These are phyloP conservation scores for Begonia peltatifolia DNA, from an alignment of 306 rosid genomes.

Conservation along the genomic window DNA sequence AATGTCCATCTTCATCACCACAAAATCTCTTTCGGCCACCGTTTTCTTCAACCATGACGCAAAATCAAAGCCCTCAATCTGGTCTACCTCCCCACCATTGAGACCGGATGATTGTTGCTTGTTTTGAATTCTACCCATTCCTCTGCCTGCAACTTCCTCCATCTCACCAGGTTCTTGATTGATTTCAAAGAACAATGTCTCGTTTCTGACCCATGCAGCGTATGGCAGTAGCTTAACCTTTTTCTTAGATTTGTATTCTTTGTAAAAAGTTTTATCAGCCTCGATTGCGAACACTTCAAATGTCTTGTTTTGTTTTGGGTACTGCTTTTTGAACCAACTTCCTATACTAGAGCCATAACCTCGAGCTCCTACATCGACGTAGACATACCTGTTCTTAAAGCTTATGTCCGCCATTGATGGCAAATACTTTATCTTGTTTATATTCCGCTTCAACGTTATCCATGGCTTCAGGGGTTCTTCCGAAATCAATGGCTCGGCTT, in stretches of 20 bases:
- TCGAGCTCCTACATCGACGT: slow-evolving; percentile 87
- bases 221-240: slow-evolving; percentile 47
- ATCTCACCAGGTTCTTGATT: slow-evolving; percentile 54
- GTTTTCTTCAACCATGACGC: slow-evolving; percentile 60
- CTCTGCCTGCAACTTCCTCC: slow-evolving; percentile 48
- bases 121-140: slow-evolving; percentile 85
- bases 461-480: slow-evolving; percentile 78
- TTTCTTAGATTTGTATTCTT: slow-evolving; percentile 55
- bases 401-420: slow-evolving; percentile 67
- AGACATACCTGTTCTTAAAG: slow-evolving; percentile 61
- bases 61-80: slow-evolving; percentile 67
- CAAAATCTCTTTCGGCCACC: slow-evolving; percentile 52
- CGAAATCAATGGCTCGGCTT: slow-evolving; percentile 56
- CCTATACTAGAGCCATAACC: slow-evolving; percentile 86
- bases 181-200: slow-evolving; percentile 55
- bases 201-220: slow-evolving; percentile 88
- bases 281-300: slow-evolving; percentile 75
- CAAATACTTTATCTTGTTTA: slow-evolving; percentile 48
- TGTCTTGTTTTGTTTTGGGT: slow-evolving; percentile 79
- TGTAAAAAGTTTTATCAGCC: slow-evolving; percentile 66
- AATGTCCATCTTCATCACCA: slow-evolving; percentile 94
- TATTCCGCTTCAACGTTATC: slow-evolving; percentile 64
- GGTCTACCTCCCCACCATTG: slow-evolving; percentile 51
- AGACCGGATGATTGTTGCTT: slow-evolving; percentile 8
- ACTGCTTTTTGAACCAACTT: slow-evolving; percentile 84